Evolutionary conservation across 2,329 filamentous ascomycete species (phyloP), one percentile per base, ranked within the genome.

Genomic region (Aspergillus sp.): DNA sequence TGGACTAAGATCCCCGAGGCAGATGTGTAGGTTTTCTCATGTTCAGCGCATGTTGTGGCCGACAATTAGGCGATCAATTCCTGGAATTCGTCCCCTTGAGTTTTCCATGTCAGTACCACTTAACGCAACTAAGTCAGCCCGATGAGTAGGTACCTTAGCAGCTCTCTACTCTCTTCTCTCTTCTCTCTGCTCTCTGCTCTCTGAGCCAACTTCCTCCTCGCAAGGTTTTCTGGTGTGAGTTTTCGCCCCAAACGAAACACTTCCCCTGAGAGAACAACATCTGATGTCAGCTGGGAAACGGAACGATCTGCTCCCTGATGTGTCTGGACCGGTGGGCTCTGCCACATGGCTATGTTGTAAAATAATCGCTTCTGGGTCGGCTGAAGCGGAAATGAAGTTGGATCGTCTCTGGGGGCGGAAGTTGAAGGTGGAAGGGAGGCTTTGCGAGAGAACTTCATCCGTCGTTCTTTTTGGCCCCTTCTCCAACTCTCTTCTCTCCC

Each of bases 351-450:
- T 17, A 36, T 13, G 19, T 25, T 21, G n/a, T 41, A n/a, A 3
- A n/a, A 55, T 3, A 15, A 13, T 44, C 42, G 53, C 27, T 32
- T 23, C n/a, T 21, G 4, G 27, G 25, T 42, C 41, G 42, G 53
- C 41, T 55, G 53, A 41, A 30, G 15, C 39, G 27, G 41, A 47
- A 55, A 47, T 55, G 41, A 44, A 17, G 30, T 47, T 21, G 25
- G 53, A 55, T 32, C 39, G 53, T 17, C 39, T 47, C 53, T 55
- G 53, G 53, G 53, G 53, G 53, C 53, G 53, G 25, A 55, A 55
- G 39, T 21, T 55, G 25, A 55, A 19, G 5, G 38, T 42, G 13
- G 8, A 10, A 30, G 36, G 38, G 21, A 42, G 25, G 21, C 23
- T 30, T 36, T 8, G 38, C 52, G 21, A n/a, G 17, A n/a, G 17